A percentile compares a stretch with the other conserved stretches of the same genome.
Conservation (phyloP, 208 protist genomes). For the Trypanosoma cruzi region DNA sequence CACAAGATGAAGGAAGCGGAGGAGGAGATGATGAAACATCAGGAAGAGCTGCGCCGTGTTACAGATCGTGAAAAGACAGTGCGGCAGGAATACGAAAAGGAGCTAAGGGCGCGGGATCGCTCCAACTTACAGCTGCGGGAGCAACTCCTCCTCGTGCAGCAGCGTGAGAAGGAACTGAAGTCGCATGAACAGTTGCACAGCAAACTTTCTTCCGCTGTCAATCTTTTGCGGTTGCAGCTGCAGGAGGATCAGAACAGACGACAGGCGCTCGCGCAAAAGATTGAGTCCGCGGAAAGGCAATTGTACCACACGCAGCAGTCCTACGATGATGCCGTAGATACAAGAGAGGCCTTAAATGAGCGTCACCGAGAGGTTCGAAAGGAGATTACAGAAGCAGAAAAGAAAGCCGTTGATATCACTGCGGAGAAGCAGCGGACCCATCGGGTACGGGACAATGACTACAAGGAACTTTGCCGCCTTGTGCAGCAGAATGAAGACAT, state of each 20-base stretch:
- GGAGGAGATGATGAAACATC: constrained; percentile 48
- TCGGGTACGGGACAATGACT: constrained; percentile 77
- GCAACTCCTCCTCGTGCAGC: constrained; percentile 75
- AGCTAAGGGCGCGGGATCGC: constrained; percentile 87
- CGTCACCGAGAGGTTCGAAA: constrained; percentile 71
- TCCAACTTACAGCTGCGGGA: constrained; percentile 91
- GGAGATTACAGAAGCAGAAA: constrained; percentile 75
- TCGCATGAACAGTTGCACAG: constrained; percentile 35
- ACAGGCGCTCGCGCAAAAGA: constrained; percentile 79
- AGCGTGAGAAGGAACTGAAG: constrained; percentile 65
- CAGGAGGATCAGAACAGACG: constrained; percentile 53
- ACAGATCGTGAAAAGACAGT: constrained; percentile 57
- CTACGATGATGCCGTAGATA: constrained; percentile 91
- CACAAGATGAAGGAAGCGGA: constrained; percentile 42
- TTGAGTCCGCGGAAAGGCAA: constrained; percentile 90
- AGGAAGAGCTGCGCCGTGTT: constrained; percentile 62
- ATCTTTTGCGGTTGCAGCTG: constrained; percentile 58
- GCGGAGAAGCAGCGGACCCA: constrained; percentile 59
- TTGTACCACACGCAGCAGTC: constrained; percentile 87
- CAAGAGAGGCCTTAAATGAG: constrained; percentile 86
- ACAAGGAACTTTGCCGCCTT: constrained; percentile 72
- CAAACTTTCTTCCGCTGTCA: constrained; percentile 34
- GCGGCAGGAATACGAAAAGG: constrained; percentile 82
- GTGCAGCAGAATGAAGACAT: constrained; percentile 90
- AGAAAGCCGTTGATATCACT: constrained; percentile 62